Evolutionary conservation across 441 rosid species (phyloP).

Genomic region (Erodium trifolium): DNA sequence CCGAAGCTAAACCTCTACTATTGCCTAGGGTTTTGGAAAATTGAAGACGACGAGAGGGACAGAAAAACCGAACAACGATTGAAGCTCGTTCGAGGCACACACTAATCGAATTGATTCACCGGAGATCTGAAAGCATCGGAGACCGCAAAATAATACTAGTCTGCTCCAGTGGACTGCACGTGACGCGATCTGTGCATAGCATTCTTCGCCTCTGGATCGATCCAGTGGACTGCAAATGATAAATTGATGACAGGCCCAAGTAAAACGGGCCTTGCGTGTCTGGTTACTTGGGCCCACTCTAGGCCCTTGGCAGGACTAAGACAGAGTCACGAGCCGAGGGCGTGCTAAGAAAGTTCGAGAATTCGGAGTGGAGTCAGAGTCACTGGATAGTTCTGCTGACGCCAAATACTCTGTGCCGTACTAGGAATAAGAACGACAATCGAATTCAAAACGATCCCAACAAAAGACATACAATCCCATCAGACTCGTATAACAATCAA

Average conservation of each 20-base stretch:
- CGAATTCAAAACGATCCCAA: background rate
- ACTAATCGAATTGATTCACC: background rate
- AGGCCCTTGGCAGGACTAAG: background rate
- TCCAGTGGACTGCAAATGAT: too few species aligned
- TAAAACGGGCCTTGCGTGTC: background rate
- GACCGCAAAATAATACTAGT: background rate
- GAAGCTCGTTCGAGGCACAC: background rate
- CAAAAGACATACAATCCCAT: too few species aligned
- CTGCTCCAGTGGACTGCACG: conserved; percentile 2
- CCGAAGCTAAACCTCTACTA: background rate
- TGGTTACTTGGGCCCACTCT: background rate
- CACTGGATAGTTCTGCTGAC: background rate
- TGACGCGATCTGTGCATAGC: background rate
- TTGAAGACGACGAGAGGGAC: background rate
- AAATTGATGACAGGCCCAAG: too few species aligned
- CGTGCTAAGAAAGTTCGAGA: background rate
- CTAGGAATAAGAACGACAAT: background rate
- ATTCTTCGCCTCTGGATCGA: too few species aligned
- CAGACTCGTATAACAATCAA: background rate
- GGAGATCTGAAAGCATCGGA: conserved; percentile 18
- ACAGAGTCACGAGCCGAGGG: background rate
- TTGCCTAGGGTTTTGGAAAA: background rate
- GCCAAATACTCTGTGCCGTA: background rate
- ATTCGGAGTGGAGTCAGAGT: background rate
- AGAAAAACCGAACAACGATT: background rate